Conservation (phyloP, 2,329 filamentous ascomycete genomes). For the Rhynchosporium secalis region DNA sequence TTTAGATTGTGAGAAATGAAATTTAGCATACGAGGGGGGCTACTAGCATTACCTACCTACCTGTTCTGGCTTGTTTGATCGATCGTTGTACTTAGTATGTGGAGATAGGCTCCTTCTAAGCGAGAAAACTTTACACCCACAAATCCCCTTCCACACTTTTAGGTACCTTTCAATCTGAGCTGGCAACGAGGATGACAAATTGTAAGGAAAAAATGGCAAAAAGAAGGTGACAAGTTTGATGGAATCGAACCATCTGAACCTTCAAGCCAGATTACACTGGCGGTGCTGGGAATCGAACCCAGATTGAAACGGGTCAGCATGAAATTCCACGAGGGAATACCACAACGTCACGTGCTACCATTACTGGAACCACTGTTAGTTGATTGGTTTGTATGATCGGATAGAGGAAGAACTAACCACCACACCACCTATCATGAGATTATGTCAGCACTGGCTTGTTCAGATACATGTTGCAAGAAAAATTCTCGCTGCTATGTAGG, state of each 20-base stretch:
- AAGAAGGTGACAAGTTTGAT: constrained; percentile 8
- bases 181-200: not conserved
- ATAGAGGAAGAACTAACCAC: constrained; percentile 8
- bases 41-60: not conserved
- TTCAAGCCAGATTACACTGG: constrained; percentile 22
- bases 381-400: not conserved
- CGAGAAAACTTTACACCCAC: constrained; percentile 1
- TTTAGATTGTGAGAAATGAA: too few relatives aligned
- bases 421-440: constrained; percentile 15
- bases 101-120: not conserved
- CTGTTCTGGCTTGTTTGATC: too few relatives aligned
- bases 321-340: constrained; percentile 19
- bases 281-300: constrained; percentile 34
- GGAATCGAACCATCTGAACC: constrained; percentile 17
- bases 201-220: not conserved
- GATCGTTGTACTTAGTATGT: not conserved
- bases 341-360: constrained; percentile 29
- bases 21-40: not conserved
- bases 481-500: not conserved
- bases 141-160: not conserved
- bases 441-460: not conserved
- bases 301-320: constrained; percentile 32
- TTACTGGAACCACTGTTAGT: constrained; percentile 16
- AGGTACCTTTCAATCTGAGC: not conserved
- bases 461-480: not conserved